Conservation (phyloP, 2,329 filamentous ascomycete genomes). For the Ambrosiella beaveri region DNA sequence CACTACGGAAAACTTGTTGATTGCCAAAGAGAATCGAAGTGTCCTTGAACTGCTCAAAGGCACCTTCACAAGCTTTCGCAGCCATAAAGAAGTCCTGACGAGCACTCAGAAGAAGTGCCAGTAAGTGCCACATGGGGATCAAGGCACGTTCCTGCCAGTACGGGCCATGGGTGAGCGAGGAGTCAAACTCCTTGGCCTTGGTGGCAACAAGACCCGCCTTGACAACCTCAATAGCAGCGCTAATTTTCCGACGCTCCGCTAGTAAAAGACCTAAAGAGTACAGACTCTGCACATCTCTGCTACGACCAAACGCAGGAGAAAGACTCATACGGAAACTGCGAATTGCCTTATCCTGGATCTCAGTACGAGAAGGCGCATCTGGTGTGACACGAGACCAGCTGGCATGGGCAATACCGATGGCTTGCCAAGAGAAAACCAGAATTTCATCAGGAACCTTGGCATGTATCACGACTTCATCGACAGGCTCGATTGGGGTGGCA, state of each 20-base stretch:
- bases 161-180: constrained; percentile 28
- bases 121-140: constrained; percentile 78
- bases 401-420: constrained; percentile 70
- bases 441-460: constrained; percentile 36
- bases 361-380: constrained; percentile 51
- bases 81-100: constrained; percentile 73
- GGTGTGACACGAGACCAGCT: constrained; percentile 75
- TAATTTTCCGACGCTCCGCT: constrained; percentile 69
- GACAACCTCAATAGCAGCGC: constrained; percentile 63
- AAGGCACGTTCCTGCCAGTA: constrained; percentile 47
- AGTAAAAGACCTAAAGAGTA: constrained; percentile 74
- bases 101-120: constrained; percentile 71
- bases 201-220: constrained; percentile 55
- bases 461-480: constrained; percentile 23
- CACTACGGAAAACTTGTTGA: constrained; percentile 39
- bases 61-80: constrained; percentile 68
- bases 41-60: constrained; percentile 75
- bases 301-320: constrained; percentile 45
- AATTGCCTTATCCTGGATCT: constrained; percentile 63
- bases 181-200: constrained; percentile 28
- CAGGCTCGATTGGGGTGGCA: constrained; percentile 17
- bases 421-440: constrained; percentile 59
- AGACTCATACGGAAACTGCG: constrained; percentile 58
- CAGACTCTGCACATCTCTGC: constrained; percentile 55
- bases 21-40: constrained; percentile 51